phyloP scores from a whole-genome alignment of 257 asterid genomes.

The Thymus quinquecostatus region DNA sequence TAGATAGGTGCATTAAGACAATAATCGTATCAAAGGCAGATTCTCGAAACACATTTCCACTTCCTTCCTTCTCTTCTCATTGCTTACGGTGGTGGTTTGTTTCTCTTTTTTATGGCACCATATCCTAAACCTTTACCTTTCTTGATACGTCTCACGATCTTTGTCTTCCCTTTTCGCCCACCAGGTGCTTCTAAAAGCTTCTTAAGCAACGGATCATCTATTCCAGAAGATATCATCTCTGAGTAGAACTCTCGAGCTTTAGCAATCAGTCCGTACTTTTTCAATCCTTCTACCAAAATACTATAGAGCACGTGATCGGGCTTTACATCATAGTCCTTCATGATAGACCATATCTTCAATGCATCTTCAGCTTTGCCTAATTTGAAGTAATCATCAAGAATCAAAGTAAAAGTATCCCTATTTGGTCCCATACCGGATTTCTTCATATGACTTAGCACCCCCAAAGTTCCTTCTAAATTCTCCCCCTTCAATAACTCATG shows the following conservation, averaged over 20 bases:
- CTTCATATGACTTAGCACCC: conserved; percentile 61
- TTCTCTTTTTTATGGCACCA: conserved; percentile 28
- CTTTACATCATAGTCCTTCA: conserved; percentile 50
- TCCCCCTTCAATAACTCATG: conserved; percentile 69
- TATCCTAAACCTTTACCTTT: conserved; percentile 32
- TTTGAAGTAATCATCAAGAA: conserved; percentile 53
- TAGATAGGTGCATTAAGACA: too few species aligned
- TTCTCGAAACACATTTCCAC: conserved; percentile 2
- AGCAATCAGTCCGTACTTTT: conserved; percentile 50
- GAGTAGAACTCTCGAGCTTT: conserved; percentile 66
- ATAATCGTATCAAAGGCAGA: too few species aligned
- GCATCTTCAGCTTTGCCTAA: conserved; percentile 62
- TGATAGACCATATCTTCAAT: conserved; percentile 61
- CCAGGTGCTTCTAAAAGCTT: conserved; percentile 58
- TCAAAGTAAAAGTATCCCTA: conserved; percentile 52
- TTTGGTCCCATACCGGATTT: conserved; percentile 61
- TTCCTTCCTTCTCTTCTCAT: conserved; percentile 26
- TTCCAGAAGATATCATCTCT: conserved; percentile 63
- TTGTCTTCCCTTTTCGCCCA: conserved; percentile 28
- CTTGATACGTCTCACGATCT: conserved; percentile 35
- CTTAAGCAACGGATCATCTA: conserved; percentile 54
- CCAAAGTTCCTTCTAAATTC: conserved; percentile 55
- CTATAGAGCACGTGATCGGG: conserved; percentile 55
- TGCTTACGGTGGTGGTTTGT: conserved; percentile 21
- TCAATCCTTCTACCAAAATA: conserved; percentile 67